Evolutionary conservation across 2,329 filamentous ascomycete species (phyloP).

Genomic region (Colletotrichum echinochloae): DNA sequence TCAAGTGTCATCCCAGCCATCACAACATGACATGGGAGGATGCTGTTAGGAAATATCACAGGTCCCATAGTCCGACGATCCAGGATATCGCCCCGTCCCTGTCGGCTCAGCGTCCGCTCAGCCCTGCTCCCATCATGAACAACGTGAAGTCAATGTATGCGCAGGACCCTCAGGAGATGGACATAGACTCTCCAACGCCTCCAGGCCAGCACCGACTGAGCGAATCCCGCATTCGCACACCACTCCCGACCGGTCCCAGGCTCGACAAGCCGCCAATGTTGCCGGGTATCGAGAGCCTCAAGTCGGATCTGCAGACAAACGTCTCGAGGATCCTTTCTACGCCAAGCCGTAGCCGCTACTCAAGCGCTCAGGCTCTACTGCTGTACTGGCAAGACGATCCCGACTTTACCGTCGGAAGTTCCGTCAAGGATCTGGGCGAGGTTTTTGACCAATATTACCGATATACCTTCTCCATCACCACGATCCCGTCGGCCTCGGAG

Average conservation of each 20-base stretch:
- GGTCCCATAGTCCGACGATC: conserved; percentile 63
- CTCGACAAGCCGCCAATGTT: conserved; percentile 63
- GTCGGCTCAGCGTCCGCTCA: conserved; percentile 58
- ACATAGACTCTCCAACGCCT: conserved; percentile 60
- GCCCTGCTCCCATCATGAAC: conserved; percentile 55
- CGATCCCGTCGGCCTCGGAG: conserved; percentile 63
- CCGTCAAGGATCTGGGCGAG: conserved; percentile 60
- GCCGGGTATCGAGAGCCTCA: conserved; percentile 63
- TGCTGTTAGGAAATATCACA: conserved; percentile 65
- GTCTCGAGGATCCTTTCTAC: conserved; percentile 63
- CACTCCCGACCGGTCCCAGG: conserved; percentile 67
- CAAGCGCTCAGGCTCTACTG: conserved; percentile 64
- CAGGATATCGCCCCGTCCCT: conserved; percentile 61
- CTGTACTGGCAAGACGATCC: conserved; percentile 68
- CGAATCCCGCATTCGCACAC: conserved; percentile 66
- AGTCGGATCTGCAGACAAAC: conserved; percentile 64
- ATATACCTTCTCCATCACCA: conserved; percentile 61
- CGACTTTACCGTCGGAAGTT: conserved; percentile 49
- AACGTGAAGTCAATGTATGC: conserved; percentile 55
- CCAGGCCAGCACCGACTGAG: conserved; percentile 55
- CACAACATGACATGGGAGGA: conserved; percentile 73
- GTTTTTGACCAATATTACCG: conserved; percentile 66
- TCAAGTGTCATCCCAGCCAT: conserved; percentile 69
- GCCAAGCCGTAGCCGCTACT: conserved; percentile 65
- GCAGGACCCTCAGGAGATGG: conserved; percentile 67